A percentile compares a stretch with the other conserved stretches of the same genome.
Conservation (phyloP, 2,329 filamentous ascomycete genomes). For the Fusarium cicatricum region DNA sequence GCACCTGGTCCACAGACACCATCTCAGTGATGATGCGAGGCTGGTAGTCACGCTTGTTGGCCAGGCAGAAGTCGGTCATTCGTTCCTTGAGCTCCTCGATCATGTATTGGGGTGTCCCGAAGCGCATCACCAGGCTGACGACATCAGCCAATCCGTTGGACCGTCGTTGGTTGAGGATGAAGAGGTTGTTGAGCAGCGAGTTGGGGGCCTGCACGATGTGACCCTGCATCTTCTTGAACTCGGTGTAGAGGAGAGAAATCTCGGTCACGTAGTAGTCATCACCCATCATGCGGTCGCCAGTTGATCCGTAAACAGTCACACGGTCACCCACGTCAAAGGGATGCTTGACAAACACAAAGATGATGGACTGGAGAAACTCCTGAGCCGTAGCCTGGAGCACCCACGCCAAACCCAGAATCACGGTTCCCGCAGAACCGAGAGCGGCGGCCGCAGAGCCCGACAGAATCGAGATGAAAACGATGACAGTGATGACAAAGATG, state of each 20-base stretch:
- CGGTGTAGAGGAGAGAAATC: constrained; percentile 90
- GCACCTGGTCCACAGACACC: constrained; percentile 79
- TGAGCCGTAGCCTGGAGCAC: constrained; percentile 91
- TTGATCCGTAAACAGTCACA: constrained; percentile 90
- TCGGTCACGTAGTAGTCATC: constrained; percentile 98
- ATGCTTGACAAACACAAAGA: constrained; percentile 97
- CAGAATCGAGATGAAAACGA: constrained; percentile 89
- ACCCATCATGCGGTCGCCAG: constrained; percentile 77
- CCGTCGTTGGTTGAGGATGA: constrained; percentile 93
- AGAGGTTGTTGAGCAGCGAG: constrained; percentile 89
- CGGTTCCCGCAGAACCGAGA: constrained; percentile 87
- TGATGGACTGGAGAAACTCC: constrained; percentile 91
- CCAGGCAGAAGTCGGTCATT: constrained; percentile 82
- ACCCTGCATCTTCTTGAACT: constrained; percentile 99
- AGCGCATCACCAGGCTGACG: constrained; percentile 83
- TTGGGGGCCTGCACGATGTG: constrained; percentile 97
- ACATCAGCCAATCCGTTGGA: constrained; percentile 89
- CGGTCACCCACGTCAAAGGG: constrained; percentile 96
- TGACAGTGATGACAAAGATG: constrained; percentile 78
- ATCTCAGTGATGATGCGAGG: constrained; percentile 87
- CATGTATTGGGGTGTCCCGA: constrained; percentile 83
- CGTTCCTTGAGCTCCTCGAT: constrained; percentile 83
- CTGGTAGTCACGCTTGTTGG: constrained; percentile 90
- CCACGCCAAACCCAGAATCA: constrained; percentile 91
- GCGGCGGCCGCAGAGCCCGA: constrained; percentile 91